These are phyloP conservation scores for Bertia moriformis DNA, from an alignment of 2,329 filamentous ascomycete genomes.

Conservation along the genomic window DNA sequence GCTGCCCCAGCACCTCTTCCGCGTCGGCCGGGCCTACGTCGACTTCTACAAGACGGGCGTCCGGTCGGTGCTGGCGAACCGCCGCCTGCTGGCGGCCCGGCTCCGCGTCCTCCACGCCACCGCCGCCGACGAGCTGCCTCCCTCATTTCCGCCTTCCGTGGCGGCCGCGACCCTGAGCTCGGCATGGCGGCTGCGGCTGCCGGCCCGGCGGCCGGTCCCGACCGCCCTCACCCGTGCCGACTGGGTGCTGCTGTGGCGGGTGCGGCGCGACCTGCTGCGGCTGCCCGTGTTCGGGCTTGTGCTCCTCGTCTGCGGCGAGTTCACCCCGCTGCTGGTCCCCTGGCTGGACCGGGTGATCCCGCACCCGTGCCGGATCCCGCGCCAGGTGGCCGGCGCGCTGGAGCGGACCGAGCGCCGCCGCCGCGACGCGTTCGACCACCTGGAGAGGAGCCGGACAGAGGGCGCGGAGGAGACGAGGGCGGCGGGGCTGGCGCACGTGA, in stretches of 20 bases:
- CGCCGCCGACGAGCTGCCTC: slow-evolving; percentile 23
- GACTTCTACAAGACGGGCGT: slow-evolving; percentile 80
- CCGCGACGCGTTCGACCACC: slow-evolving; percentile 26
- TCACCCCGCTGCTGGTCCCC: slow-evolving; percentile 68
- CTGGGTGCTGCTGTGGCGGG: slow-evolving; percentile 56
- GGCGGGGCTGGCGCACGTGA: slow-evolving; percentile 8
- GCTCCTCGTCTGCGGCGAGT: slow-evolving; percentile 68
- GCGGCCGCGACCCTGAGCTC: slow-evolving; percentile 13
- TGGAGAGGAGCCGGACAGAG: slow-evolving; percentile 12
- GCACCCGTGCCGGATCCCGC: slow-evolving; percentile 67
- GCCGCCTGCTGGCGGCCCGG: background rate
- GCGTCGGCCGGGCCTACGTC: slow-evolving; percentile 61
- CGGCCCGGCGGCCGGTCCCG: slow-evolving; percentile 8
- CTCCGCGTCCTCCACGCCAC: slow-evolving; percentile 9
- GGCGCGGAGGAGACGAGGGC: no score
- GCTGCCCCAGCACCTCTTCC: slow-evolving; percentile 36
- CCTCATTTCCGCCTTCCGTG: slow-evolving; percentile 22
- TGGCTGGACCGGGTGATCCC: slow-evolving; percentile 60
- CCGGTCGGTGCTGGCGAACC: slow-evolving; percentile 59
- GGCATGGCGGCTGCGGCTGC: slow-evolving; percentile 10
- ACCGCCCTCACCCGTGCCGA: slow-evolving; percentile 43
- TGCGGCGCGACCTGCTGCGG: slow-evolving; percentile 58
- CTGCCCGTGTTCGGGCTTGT: slow-evolving; percentile 67
- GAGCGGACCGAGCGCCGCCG: slow-evolving; percentile 37
- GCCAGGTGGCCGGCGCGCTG: slow-evolving; percentile 47